Conservation (phyloP, 164 flowering plant genomes). For the Annona cherimola region DNA sequence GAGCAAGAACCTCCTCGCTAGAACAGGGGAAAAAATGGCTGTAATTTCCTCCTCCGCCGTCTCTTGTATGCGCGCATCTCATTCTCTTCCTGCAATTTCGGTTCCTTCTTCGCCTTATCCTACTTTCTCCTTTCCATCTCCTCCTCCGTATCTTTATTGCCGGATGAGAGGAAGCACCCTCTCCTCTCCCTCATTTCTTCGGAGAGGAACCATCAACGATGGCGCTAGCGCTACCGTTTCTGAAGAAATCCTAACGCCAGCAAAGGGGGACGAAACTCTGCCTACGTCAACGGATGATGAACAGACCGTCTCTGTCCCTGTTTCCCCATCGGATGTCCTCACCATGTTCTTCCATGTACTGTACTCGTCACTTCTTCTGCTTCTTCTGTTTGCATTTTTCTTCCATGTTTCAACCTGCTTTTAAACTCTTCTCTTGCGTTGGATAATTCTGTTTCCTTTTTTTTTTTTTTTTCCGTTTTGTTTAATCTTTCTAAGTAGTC, state of each 20-base stretch:
- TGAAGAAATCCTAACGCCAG: constrained; percentile 29
- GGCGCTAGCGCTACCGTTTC: constrained; percentile 23
- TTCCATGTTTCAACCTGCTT: neutral
- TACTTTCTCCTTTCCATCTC: constrained; percentile 7
- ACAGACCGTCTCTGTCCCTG: constrained; percentile 63
- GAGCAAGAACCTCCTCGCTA: too few species aligned
- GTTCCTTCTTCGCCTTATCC: constrained; percentile 4
- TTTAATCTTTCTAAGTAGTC: neutral
- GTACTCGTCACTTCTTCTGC: neutral
- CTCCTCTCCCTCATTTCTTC: constrained; percentile 5
- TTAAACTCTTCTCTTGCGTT: neutral
- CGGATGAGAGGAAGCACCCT: constrained; percentile 5
- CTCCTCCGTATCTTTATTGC: constrained; percentile 10
- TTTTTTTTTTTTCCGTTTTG: neutral
- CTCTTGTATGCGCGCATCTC: constrained; percentile 10
- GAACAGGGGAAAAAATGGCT: constrained; percentile 33
- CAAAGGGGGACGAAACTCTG: constrained; percentile 13
- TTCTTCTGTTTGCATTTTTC: neutral
- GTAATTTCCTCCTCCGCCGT: constrained; percentile 29
- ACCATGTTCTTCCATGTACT: constrained; percentile 78
- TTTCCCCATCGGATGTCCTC: constrained; percentile 84
- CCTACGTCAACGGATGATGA: constrained; percentile 16
- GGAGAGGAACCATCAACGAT: constrained; percentile 6
- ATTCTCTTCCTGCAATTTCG: neutral
- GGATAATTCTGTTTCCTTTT: neutral